phyloP scores from a whole-genome alignment of 1,284 basidiomycete species.

The Stereum hirsutum region DNA sequence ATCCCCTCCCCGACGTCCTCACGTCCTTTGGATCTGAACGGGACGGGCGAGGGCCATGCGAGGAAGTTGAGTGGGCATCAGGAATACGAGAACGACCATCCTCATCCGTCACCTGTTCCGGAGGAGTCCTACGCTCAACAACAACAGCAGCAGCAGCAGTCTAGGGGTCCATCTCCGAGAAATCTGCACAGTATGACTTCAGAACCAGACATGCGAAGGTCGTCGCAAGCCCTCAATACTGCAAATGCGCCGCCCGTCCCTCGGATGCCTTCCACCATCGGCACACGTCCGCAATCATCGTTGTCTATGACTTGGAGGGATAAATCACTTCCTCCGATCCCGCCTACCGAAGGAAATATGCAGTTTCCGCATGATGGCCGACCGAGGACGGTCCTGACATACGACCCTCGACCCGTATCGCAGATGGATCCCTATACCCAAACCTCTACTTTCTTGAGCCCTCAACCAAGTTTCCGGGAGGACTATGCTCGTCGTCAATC shows the following conservation, averaged over 20 bases:
- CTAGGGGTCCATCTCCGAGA: too few species aligned
- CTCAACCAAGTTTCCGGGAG: conserved; percentile 52
- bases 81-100: conserved; percentile 28
- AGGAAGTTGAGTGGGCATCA: conserved; percentile 27
- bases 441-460: conserved; percentile 39
- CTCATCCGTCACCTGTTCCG: conserved; percentile 18
- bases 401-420: conserved; percentile 42
- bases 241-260: conserved; percentile 8
- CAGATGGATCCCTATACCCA: conserved; percentile 29
- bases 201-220: conserved; percentile 49
- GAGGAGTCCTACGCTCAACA: conserved; percentile 18
- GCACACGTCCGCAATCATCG: conserved; percentile 25
- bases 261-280: conserved; percentile 14
- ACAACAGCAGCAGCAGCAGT: conserved; percentile 14
- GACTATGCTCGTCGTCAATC: conserved; percentile 59
- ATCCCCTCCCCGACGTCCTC: conserved; percentile 67
- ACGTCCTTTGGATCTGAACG: conserved; percentile 44
- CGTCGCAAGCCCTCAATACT: conserved; percentile 18
- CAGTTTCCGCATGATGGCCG: conserved; percentile 31
- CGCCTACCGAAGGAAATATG: conserved; percentile 32
- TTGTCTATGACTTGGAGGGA: conserved; percentile 41
- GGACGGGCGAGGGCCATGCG: conserved; percentile 26
- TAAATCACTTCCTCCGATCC: conserved; percentile 71
- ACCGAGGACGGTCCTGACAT: conserved; percentile 58
- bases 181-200: conserved; percentile 43